Percentiles rank a stretch among this genome's conserved stretches.
phyloP scores from a whole-genome alignment of 495 filamentous ascomycete species.

The Neurospora sp. region DNA sequence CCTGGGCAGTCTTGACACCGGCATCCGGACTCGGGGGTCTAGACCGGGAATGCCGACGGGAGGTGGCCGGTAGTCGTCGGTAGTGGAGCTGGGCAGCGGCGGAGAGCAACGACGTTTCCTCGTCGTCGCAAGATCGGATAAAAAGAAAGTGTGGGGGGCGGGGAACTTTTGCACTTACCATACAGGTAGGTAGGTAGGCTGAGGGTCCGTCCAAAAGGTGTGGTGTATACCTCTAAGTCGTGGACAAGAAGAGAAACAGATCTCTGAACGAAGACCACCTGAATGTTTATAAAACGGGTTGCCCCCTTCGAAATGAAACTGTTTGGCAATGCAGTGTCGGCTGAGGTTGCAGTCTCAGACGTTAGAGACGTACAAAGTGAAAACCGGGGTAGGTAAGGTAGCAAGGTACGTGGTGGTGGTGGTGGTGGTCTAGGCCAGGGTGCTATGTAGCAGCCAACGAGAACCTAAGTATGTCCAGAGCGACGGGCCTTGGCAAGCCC shows the following conservation, averaged over 20 bases:
- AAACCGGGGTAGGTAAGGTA: neutral
- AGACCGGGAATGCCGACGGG: neutral
- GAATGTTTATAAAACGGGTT: neutral
- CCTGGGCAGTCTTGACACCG: neutral
- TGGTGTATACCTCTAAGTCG: neutral
- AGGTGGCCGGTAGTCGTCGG: neutral
- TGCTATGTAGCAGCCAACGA: neutral
- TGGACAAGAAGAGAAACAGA: neutral
- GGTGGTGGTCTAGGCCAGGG: neutral
- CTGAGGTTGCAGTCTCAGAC: neutral
- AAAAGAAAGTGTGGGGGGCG: neutral
- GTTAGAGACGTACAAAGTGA: neutral
- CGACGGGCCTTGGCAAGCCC: neutral
- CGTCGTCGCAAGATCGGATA: neutral
- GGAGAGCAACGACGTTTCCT: neutral
- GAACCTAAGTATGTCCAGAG: neutral
- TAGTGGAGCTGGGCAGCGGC: neutral
- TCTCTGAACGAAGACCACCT: neutral
- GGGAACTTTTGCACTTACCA: neutral
- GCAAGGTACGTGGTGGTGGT: neutral
- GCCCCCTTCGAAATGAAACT: neutral
- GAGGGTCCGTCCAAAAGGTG: neutral
- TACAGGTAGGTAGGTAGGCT: neutral
- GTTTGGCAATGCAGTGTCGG: neutral
- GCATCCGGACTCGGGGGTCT: neutral